Conservation (phyloP, 495 filamentous ascomycete genomes). For the Penicillium malachiteum region DNA sequence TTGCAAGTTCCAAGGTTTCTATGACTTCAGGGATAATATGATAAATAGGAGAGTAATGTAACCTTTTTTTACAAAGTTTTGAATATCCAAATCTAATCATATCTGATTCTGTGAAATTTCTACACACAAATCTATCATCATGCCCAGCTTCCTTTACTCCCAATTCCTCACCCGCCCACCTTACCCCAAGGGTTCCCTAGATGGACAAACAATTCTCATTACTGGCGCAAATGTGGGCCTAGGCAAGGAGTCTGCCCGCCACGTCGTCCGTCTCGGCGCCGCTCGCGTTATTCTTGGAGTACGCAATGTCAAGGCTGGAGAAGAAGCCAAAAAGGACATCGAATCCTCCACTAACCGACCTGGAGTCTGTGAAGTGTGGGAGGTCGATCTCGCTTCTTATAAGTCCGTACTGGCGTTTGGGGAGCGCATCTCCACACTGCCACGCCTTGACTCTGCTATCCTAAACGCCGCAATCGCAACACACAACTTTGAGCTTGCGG, state of each 20-base stretch:
- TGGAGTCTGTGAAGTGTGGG: conserved; percentile 51
- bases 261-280: conserved; percentile 47
- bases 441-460: conserved; percentile 41
- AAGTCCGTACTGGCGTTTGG: conserved; percentile 41
- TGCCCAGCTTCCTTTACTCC: conserved; percentile 37
- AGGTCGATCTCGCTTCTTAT: conserved; percentile 51
- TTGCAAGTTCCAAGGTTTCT: neutral
- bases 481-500: conserved; percentile 19
- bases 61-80: neutral
- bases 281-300: conserved; percentile 54
- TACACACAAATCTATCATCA: neutral
- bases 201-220: conserved; percentile 48
- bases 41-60: neutral
- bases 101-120: neutral
- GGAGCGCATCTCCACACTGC: conserved; percentile 30
- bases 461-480: conserved; percentile 48
- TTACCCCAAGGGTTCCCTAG: conserved; percentile 34
- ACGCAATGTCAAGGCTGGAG: conserved; percentile 48
- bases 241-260: conserved; percentile 48
- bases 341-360: conserved; percentile 29
- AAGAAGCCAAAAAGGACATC: conserved; percentile 36
- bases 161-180: conserved; percentile 45
- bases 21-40: neutral
- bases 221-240: conserved; percentile 56
- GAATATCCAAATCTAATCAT: no score